These are phyloP conservation scores for Carallia pectinifolia DNA, from an alignment of 345 rosid genomes.

Conservation along the genomic window DNA sequence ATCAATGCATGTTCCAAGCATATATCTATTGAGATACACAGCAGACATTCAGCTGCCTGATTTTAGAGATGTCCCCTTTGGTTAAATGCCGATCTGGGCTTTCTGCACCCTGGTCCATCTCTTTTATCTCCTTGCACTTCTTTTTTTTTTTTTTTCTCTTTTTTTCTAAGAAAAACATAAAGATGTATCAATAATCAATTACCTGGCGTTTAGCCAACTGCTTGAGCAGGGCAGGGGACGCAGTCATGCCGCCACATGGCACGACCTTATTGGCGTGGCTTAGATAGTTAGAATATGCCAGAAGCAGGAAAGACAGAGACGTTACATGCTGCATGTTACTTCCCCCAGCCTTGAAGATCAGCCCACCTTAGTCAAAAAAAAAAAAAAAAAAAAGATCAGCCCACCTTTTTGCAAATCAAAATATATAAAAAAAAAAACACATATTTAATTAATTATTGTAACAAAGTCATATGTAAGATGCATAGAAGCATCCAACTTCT, in stretches of 20 bases:
- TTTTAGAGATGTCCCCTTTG: not conserved
- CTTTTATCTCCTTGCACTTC: too few species aligned
- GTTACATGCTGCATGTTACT: conserved; percentile 44
- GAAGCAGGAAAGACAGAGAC: conserved; percentile 34
- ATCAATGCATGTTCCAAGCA: too few species aligned
- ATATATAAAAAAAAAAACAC: too few species aligned
- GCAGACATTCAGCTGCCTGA: not conserved
- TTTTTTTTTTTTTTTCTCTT: not conserved
- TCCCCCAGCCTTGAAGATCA: conserved; percentile 39
- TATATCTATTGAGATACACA: too few species aligned
- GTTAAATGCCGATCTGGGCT: not conserved
- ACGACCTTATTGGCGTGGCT: conserved; percentile 37
- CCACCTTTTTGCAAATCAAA: conserved; percentile 21
- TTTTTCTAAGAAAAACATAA: not conserved
- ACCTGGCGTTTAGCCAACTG: conserved; percentile 37
- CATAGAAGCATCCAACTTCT: not conserved
- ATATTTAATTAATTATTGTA: not conserved
- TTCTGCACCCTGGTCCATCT: too few species aligned
- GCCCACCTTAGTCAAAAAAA: too few species aligned
- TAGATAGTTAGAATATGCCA: conserved; percentile 30
- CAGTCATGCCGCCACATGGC: conserved; percentile 24
- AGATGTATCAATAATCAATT: not conserved
- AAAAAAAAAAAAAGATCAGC: too few species aligned
- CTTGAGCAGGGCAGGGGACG: conserved; percentile 32
- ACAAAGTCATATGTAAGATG: too few species aligned